A percentile compares a stretch with the other conserved stretches of the same genome.
Evolutionary conservation across 331 rosid genomes (phyloP).

Genomic region (Quercus phellos): DNA sequence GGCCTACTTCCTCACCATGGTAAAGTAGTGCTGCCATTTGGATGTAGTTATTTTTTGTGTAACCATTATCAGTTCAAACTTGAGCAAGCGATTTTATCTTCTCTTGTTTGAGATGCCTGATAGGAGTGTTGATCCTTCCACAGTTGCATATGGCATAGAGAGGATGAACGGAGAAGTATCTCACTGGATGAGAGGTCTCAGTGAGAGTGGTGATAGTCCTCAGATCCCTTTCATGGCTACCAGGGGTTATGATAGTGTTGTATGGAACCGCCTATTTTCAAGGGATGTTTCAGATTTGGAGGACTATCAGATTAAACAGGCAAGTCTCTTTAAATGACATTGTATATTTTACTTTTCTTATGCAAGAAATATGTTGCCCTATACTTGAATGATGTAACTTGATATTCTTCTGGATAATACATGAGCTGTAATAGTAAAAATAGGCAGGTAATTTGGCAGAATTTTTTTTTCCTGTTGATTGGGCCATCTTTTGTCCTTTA

Average conservation of each 20-base stretch:
- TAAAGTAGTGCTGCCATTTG: slow-evolving; percentile 28
- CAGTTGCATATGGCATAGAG: slow-evolving; percentile 83
- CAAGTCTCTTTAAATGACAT: slow-evolving; percentile 15
- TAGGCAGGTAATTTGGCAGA: not conserved
- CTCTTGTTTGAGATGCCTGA: slow-evolving; percentile 29
- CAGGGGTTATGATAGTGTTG: slow-evolving; percentile 85
- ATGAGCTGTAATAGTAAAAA: not conserved
- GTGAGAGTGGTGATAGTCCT: slow-evolving; percentile 30
- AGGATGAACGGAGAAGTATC: slow-evolving; percentile 84
- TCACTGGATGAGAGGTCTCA: slow-evolving; percentile 74
- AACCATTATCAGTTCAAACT: slow-evolving; percentile 17
- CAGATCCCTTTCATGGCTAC: slow-evolving; percentile 75
- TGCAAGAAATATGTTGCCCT: not conserved
- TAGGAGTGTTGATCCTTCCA: slow-evolving; percentile 24
- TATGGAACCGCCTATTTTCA: slow-evolving; percentile 93
- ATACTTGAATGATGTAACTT: not conserved
- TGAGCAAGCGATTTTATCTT: slow-evolving; percentile 6
- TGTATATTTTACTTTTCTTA: not conserved
- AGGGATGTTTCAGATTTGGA: slow-evolving; percentile 59
- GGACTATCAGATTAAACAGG: slow-evolving; percentile 64
- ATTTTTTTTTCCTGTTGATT: not conserved
- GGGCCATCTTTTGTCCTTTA: not conserved
- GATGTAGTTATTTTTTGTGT: not conserved
- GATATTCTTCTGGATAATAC: not conserved
- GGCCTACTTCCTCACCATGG: slow-evolving; percentile 99